phyloP scores from a whole-genome alignment of 306 rosid species.

The Lathyrus tuberosus region DNA sequence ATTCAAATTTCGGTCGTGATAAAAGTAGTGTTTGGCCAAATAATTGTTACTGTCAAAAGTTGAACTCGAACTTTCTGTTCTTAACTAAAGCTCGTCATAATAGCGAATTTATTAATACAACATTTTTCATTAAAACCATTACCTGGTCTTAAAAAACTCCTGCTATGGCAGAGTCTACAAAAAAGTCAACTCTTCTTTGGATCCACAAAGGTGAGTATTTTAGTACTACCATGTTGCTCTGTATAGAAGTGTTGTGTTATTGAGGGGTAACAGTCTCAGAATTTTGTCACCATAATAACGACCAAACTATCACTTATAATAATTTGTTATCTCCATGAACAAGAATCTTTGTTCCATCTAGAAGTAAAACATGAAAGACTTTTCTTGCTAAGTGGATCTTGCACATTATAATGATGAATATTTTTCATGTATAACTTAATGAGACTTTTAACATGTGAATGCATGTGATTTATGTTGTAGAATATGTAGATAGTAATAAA shows the following conservation, averaged over 20 bases:
- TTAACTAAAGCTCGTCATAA: too few species aligned
- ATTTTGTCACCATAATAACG: neutral
- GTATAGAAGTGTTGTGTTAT: neutral
- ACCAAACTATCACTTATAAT: neutral
- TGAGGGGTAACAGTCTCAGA: too few species aligned
- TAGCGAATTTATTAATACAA: neutral
- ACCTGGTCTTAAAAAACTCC: neutral
- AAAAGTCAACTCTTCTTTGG: slow-evolving; percentile 29
- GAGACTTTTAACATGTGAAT: slow-evolving; percentile 12
- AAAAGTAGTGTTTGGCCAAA: too few species aligned
- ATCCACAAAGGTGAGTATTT: slow-evolving; percentile 4
- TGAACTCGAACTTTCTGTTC: too few species aligned
- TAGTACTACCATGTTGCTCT: slow-evolving; percentile 9
- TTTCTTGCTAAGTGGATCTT: neutral
- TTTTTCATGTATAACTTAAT: neutral
- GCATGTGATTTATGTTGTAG: neutral
- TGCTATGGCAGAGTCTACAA: neutral
- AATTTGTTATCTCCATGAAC: too few species aligned
- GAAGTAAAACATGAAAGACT: too few species aligned
- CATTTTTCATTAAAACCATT: neutral
- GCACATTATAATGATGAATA: slow-evolving; percentile 4
- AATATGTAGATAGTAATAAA: neutral
- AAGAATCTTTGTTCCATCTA: too few species aligned
- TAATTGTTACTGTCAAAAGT: too few species aligned
- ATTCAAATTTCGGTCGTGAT: neutral